Conservation (phyloP, 768 basidiomycete genomes). For the Amanita jacksonii region DNA sequence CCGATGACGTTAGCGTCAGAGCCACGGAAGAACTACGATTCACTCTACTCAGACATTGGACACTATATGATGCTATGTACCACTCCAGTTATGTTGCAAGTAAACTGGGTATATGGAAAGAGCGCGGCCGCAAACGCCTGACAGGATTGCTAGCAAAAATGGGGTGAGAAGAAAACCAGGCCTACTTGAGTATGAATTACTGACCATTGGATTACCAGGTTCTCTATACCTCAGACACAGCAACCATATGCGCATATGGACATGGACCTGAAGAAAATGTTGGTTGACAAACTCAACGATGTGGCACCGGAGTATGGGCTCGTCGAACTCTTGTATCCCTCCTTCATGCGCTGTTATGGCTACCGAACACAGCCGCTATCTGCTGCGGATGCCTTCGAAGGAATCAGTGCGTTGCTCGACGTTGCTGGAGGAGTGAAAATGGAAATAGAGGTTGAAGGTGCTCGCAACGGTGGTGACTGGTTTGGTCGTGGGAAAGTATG, state of each 20-base stretch:
- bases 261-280: conserved; percentile 76
- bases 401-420: conserved; percentile 77
- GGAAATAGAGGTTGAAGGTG: conserved; percentile 84
- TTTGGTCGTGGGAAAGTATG: conserved; percentile 80
- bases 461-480: conserved; percentile 91
- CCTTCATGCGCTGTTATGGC: conserved; percentile 87
- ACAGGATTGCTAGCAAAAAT: conserved; percentile 95
- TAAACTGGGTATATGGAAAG: conserved; percentile 94
- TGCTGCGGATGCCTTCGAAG: conserved; percentile 91
- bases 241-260: conserved; percentile 96
- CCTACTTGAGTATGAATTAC: not conserved
- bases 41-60: conserved; percentile 96
- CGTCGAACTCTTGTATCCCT: conserved; percentile 86
- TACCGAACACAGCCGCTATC: conserved; percentile 83
- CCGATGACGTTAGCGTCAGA: conserved; percentile 80
- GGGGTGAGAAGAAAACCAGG: conserved; percentile 82
- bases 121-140: conserved; percentile 80
- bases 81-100: conserved; percentile 95
- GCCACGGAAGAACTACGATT: conserved; percentile 87
- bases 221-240: conserved; percentile 90
- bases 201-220: conserved; percentile 37
- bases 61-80: conserved; percentile 94
- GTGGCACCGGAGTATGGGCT: conserved; percentile 95
- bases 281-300: conserved; percentile 74
- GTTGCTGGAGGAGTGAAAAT: conserved; percentile 85